Evolutionary conservation across 2,329 filamentous ascomycete species (phyloP), one percentile per base, ranked within the genome.

Genomic region (Lachnellula arida): DNA sequence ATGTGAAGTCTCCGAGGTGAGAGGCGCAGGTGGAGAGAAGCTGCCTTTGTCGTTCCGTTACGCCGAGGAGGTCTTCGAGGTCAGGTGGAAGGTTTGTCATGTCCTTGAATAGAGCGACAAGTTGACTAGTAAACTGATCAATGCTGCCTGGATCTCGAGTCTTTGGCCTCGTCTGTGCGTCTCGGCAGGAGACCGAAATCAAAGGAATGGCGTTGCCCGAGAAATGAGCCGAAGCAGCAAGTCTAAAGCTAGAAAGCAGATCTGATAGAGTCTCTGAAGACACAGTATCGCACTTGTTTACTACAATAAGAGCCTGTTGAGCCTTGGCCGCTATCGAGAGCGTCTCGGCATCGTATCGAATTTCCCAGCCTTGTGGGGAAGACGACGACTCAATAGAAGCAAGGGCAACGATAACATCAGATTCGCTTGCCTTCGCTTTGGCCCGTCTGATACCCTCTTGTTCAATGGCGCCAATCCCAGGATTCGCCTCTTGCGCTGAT

Each of bases 371-470:
- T 7, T 67, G 62, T 2, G 57, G 54, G 14, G 67, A 66, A 17
- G 28, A 23, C 6, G 53, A 53, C 4, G 69, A 64, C 66, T 95
- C 89, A 42, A 96, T 73, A 5, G 90, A 89, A 7, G 90, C 81
- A 53, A 99, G 80, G 8, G 89, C 87, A 49, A 97, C 79, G 46
- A 97, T 82, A 5, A 97, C 78, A 73, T 99, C 91, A 11, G 93
- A 93, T 51, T 92, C 86, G 32, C 85, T 73, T 0, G 93, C 94
- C 65, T 89, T 87, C 57, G 85, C 82, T 70, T 87, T 90, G 7
- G 94, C 94, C 49, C 94, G 81, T 50, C 88, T 84, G 68, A 99
- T 97, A 1, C 94, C 94, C 71, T 99, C 94, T 68, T 86, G 77
- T 68, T 99, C 94, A 25, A 99, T 80, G 9, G 80, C 76, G 0